Base-by-base conservation (phyloP, 1,284 basidiomycete species). In the Hypsizygus ulmarius region DNA sequence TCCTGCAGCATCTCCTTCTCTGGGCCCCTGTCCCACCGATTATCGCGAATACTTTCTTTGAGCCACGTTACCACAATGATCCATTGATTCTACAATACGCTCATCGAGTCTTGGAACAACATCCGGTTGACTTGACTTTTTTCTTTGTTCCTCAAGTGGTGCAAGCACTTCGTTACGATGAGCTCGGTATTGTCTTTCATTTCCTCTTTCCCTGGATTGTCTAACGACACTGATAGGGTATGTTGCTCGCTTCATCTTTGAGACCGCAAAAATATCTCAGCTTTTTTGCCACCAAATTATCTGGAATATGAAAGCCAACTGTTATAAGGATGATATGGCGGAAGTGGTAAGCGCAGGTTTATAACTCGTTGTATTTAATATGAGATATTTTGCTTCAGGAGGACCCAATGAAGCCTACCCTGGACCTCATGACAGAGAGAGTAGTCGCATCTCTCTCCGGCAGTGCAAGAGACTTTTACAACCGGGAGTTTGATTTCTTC, bases 291-390 rank as follows among this genome's bases (percentile, higher is more conserved):
- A 99, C 67, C 97, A 99, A 72, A 99, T 99, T 54, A 93, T 99
- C 56, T 99, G 97, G 97, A 99, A 99, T 67, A 99, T 99, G 97
- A 97, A 97, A 63, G 97, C 97, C 3, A 99, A 99, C 65, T 93
- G 87, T 53, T 97, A 87, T 68, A 93, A 89, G 60, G 97, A 96
- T 61, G 97, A 99, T 60, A 74, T 77, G 9, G 88, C 79, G 8
- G 89, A 93, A 66, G 78, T 87, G 53, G 93, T 92, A 59, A 54
- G 84, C 71, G 18, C 33, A 36, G 21, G n/a, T 27, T 10, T 14
- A 35, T 5, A 3, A 27, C 19, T 35, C 3, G 3, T 21, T 8
- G 19, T 5, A 32, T 21, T 8, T 3, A n/a, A 28, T 33, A 45
- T 25, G 21, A 25, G 14, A 51, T 33, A 11, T 11, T 14, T 19